Evolutionary conservation across 139 green algal genomes (phyloP).

Genomic region (Trebouxia sp.): DNA sequence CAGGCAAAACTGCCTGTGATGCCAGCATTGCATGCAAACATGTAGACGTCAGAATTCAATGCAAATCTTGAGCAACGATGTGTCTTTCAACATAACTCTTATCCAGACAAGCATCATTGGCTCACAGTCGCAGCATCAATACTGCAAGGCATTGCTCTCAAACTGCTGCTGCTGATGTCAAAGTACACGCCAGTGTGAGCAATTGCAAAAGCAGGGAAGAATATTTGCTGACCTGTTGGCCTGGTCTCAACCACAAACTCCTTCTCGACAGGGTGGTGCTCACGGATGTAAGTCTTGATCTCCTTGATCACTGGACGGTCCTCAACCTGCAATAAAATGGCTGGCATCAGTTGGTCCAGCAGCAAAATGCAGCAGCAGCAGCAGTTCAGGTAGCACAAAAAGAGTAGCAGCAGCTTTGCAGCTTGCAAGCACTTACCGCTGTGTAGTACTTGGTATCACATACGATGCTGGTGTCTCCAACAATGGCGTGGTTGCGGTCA

Average conservation of each 20-base stretch:
- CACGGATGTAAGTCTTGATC: slow-evolving; percentile 33
- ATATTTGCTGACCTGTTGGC: slow-evolving; percentile 14
- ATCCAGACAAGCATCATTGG: no score
- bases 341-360: neutral
- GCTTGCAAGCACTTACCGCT: neutral
- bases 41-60: no score
- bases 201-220: neutral
- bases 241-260: slow-evolving; percentile 51
- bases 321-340: slow-evolving; percentile 21
- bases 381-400: neutral
- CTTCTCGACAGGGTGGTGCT: slow-evolving; percentile 52
- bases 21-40: no score
- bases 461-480: slow-evolving; percentile 13
- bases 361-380: neutral
- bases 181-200: neutral
- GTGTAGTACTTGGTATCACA: slow-evolving; percentile 34
- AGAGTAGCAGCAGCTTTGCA: neutral
- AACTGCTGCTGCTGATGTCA: no score
- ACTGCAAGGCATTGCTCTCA: no score
- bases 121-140: no score
- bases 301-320: slow-evolving; percentile 48
- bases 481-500: neutral
- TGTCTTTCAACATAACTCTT: no score
- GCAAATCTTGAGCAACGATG: no score
- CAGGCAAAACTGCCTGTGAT: no score